phyloP scores from a whole-genome alignment of 768 basidiomycete genomes.

The Phlebiopsis flavidoalba region DNA sequence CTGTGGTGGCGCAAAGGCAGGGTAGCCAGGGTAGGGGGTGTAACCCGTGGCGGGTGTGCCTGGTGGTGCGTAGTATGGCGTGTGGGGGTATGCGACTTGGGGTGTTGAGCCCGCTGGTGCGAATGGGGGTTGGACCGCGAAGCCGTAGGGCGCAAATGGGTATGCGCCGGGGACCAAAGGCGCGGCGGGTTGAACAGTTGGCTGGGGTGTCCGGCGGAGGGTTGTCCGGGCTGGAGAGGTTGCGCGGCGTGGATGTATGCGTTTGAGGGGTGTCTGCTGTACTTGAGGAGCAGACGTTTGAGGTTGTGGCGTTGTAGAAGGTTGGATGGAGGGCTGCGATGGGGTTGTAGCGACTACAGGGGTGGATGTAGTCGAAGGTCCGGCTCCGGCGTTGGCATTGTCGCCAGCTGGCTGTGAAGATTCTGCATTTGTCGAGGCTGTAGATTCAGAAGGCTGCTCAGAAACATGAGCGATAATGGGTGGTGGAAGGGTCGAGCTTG shows the following conservation, averaged over 20 bases:
- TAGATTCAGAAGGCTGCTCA: not conserved
- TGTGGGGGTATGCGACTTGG: constrained; percentile 58
- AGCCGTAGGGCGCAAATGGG: constrained; percentile 53
- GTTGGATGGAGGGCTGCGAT: not conserved
- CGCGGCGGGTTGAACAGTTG: not conserved
- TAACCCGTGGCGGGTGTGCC: constrained; percentile 25
- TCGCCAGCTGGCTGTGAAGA: not conserved
- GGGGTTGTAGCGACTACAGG: not conserved
- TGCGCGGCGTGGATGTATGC: not conserved
- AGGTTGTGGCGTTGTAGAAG: not conserved
- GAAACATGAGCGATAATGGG: constrained; percentile 1
- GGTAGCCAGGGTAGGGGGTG: constrained; percentile 30
- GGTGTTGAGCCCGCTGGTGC: constrained; percentile 8
- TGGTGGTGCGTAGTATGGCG: constrained; percentile 57
- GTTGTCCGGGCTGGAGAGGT: constrained; percentile 11
- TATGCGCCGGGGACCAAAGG: constrained; percentile 26
- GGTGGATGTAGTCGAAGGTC: not conserved
- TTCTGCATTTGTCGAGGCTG: not conserved
- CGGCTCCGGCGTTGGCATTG: not conserved
- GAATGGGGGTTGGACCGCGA: constrained; percentile 23
- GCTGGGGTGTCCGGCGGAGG: not conserved
- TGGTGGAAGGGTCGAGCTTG: not conserved
- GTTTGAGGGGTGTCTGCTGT: not conserved
- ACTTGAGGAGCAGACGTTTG: not conserved
- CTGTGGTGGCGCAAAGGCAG: constrained; percentile 24